Conservation (phyloP, 306 rosid species). For the Adenanthera pavonina region DNA sequence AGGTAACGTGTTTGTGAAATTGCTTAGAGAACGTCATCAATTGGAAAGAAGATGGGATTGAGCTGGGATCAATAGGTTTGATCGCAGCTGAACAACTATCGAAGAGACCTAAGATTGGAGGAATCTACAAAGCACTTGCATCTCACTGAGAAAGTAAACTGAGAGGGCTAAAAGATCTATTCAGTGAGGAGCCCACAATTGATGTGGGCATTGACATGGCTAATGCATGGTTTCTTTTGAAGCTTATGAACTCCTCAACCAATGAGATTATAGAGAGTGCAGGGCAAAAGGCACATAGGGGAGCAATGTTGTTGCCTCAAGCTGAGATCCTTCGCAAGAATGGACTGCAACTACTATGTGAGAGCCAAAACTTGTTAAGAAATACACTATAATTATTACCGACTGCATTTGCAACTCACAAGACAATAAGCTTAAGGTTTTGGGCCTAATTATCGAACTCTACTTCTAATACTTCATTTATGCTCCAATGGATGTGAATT, state of each 20-base stretch:
- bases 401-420: background rate
- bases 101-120: conserved; percentile 38
- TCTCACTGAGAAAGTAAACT: conserved; percentile 27
- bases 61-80: conserved; percentile 24
- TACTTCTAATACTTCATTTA: background rate
- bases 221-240: conserved; percentile 35
- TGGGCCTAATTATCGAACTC: background rate
- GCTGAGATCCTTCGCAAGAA: conserved; percentile 38
- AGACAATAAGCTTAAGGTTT: background rate
- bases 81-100: conserved; percentile 36
- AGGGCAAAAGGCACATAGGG: conserved; percentile 33
- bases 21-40: background rate
- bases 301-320: conserved; percentile 42
- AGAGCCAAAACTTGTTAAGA: conserved; percentile 24
- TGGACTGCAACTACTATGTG: conserved; percentile 25
- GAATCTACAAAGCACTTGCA: conserved; percentile 27
- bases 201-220: conserved; percentile 45
- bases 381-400: background rate
- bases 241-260: conserved; percentile 34
- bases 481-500: background rate
- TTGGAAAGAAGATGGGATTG: conserved; percentile 33
- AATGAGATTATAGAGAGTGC: conserved; percentile 29
- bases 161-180: conserved; percentile 38
- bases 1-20: background rate
- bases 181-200: conserved; percentile 26